Base-by-base conservation (phyloP, 2,329 filamentous ascomycete genomes). In the Fusarium sp. region DNA sequence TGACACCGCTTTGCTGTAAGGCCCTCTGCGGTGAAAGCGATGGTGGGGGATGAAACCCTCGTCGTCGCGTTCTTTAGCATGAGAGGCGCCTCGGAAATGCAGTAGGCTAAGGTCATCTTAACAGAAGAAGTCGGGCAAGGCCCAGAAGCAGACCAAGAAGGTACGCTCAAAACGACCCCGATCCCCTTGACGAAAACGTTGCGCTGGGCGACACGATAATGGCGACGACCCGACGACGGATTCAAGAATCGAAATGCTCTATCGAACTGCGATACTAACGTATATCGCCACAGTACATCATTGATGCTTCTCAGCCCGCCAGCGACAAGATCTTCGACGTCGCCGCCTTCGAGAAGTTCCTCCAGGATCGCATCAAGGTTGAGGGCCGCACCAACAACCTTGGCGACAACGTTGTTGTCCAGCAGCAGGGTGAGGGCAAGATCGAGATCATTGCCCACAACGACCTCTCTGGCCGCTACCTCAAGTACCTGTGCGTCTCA, bases 261-360 rank as follows among this genome's bases (percentile, higher is more conserved):
- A 9, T 25, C 33, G 54, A 20, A 66, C 11, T n/a, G n/a, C 16
- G 52, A 27, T 18, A 25, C 78, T 78, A 68, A 79, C 70, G 18
- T 38, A 27, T 68, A 22, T 29, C 64, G 2, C 16, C 16, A 20
- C 80, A 97, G 96, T 99, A 95, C 93, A 93, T 97, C 90, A 98
- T 99, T 94, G 97, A 99, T 90, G 96, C 95, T 87, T 95, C 94
- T 83, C 96, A 98, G 89, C 97, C 97, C 82, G 95, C 95, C 81
- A 94, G 92, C 89, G 97, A 99, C 92, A 98, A 98, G 93, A 99
- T 99, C 92, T 98, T 99, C 92, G 97, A 99, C 87, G 92, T 98
- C 86, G 92, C 94, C 82, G 95, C 95, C 80, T 99, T 99, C 87
- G 95, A 98, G 90, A 98, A 98, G 92, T 99, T 99, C 94, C 94